Evolutionary conservation across 176 grass and related monocot genomes (phyloP), one percentile per base, ranked within the genome.

Genomic region (Pontederia crassipes): DNA sequence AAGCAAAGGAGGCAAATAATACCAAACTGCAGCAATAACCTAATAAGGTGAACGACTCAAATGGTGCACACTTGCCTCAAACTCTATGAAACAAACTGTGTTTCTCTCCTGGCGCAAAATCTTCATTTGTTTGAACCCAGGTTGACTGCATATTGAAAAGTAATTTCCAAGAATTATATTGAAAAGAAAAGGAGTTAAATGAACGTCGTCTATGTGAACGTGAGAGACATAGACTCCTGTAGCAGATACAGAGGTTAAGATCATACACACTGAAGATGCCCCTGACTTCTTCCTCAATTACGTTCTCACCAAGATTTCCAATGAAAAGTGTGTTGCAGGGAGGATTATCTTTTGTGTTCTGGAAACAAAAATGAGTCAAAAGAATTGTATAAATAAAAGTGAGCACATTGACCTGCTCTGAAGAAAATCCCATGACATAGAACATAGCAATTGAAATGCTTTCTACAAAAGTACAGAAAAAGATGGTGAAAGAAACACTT

Each of bases 31-130:
- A 46, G 4, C 4, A 9, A 47, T 29, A 8, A 12, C 54, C 13
- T 18, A 56, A 56, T 56, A 18, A 17, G 18, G 16, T 24, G 20
- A 56, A 56, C 3, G 28, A 45, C 49, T 58, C 15, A 8, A 51
- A 40, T 40, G 32, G 32, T 40, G 32, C 45, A 8, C 71, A 73
- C 50, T 79, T 72, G 77, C 94, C 56, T 93, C 94, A 45, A 98
- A 98, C 57, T 98, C 94, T 69, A 98, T 98, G 83, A 98, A 98
- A 57, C 94, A 98, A 55, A 98, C 94, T 15, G 94, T 98, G 80
- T 90, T 98, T 74, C 94, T 85, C 62, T 98, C 94, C 68, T 98
- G 94, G 12, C 77, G 94, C 59, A 98, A 75, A 10, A 98, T 62
- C 69, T 98, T 98, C 94, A 98, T 98, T 81, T 98, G 94, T 58